A percentile compares a stretch with the other conserved stretches of the same genome.
Evolutionary conservation across 2,329 filamentous ascomycete species (phyloP).

Genomic region (Microdochium trichocladiopsis): DNA sequence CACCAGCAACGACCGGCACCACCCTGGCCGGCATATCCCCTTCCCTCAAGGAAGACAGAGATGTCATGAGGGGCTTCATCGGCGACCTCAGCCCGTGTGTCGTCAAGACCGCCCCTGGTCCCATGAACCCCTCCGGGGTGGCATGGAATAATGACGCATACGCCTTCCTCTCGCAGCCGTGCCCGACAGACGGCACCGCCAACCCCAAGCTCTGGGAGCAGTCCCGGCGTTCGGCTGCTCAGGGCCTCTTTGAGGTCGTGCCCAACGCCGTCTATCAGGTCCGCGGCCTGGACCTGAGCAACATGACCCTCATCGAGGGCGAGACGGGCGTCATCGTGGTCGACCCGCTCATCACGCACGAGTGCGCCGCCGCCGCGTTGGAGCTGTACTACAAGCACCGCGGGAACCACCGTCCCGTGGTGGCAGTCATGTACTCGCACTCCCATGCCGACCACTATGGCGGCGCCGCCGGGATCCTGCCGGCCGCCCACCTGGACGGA

Average conservation of each 20-base stretch:
- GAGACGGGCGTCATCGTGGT: constrained; percentile 26
- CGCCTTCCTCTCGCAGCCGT: constrained; percentile 17
- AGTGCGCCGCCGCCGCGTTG: constrained; percentile 24
- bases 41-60: no score
- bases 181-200: constrained; percentile 12
- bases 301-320: constrained; percentile 31
- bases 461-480: constrained; percentile 17
- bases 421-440: constrained; percentile 31
- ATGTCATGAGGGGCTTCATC: no score
- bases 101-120: no score
- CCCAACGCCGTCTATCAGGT: constrained; percentile 28
- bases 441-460: constrained; percentile 30
- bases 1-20: no score
- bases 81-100: no score
- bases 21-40: no score
- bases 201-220: constrained; percentile 27
- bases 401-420: constrained; percentile 13
- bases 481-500: constrained; percentile 2
- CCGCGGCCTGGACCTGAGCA: constrained; percentile 29
- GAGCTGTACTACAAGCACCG: constrained; percentile 22
- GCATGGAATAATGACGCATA: constrained; percentile 22
- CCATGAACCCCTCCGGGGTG: no score
- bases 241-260: constrained; percentile 26
- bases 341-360: constrained; percentile 26
- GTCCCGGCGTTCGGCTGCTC: constrained; percentile 17